Percentiles rank a stretch among this genome's conserved stretches.
Evolutionary conservation across 805 yeast species (phyloP).

Genomic region (Saitoella complicata): DNA sequence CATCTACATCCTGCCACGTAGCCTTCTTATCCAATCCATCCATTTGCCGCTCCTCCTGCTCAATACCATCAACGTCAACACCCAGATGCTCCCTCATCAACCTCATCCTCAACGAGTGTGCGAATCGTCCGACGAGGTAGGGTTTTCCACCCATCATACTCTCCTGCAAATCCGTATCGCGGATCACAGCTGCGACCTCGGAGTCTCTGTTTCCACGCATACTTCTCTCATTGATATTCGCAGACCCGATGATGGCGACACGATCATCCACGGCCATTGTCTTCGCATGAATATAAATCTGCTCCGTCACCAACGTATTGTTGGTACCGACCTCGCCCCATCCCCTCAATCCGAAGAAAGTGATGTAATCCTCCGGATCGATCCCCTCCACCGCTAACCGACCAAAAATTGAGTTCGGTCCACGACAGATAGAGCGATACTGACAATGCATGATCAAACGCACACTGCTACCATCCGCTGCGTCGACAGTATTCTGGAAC

Average conservation of each 20-base stretch:
- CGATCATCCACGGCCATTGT: constrained; percentile 78
- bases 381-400: constrained; percentile 65
- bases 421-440: constrained; percentile 82
- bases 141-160: constrained; percentile 68
- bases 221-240: constrained; percentile 91
- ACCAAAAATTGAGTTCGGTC: constrained; percentile 73
- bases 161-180: constrained; percentile 63
- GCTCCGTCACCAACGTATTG: constrained; percentile 67
- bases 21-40: constrained; percentile 8
- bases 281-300: constrained; percentile 85
- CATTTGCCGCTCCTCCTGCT: constrained; percentile 62
- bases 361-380: constrained; percentile 77
- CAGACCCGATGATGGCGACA: constrained; percentile 88
- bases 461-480: constrained; percentile 86
- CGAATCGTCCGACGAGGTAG: constrained; percentile 69
- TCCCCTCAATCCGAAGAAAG: constrained; percentile 78
- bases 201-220: constrained; percentile 91
- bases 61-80: constrained; percentile 74
- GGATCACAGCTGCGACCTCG: constrained; percentile 75
- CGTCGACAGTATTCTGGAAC: constrained; percentile 81
- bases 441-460: constrained; percentile 95
- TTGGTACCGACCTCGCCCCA: constrained; percentile 86
- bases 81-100: constrained; percentile 96
- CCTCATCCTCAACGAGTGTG: constrained; percentile 75
- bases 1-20: neutral